Percentiles rank a stretch among this genome's conserved stretches.
Conservation (phyloP, 2,329 filamentous ascomycete species). For the Penicillium olsonii region DNA sequence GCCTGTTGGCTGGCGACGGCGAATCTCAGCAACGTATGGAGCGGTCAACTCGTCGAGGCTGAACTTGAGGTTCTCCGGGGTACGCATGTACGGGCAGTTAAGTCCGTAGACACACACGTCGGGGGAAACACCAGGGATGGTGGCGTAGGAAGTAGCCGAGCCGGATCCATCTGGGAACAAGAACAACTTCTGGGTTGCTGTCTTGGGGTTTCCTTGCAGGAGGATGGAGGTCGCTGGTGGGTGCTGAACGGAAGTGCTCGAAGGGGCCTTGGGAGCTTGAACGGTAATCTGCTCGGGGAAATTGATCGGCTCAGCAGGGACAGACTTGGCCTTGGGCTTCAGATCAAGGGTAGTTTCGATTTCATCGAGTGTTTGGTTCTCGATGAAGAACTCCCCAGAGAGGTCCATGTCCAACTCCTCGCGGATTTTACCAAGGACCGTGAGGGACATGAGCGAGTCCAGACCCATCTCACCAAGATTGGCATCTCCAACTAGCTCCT, state of each 20-base stretch:
- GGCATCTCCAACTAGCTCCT: slow-evolving; percentile 42
- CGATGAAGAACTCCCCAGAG: slow-evolving; percentile 46
- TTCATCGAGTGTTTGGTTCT: slow-evolving; percentile 45
- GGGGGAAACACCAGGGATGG: slow-evolving; percentile 42
- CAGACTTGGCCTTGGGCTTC: slow-evolving; percentile 41
- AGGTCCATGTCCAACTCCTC: slow-evolving; percentile 46
- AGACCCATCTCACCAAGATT: slow-evolving; percentile 48
- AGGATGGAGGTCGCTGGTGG: slow-evolving; percentile 46
- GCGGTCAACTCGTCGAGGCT: slow-evolving; percentile 39
- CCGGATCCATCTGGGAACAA: slow-evolving; percentile 50
- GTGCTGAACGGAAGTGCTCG: slow-evolving; percentile 22
- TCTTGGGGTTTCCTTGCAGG: slow-evolving; percentile 46
- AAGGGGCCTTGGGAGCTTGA: slow-evolving; percentile 21
- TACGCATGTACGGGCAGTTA: slow-evolving; percentile 49
- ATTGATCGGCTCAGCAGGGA: slow-evolving; percentile 22
- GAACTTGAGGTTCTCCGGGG: slow-evolving; percentile 36
- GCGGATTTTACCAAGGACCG: slow-evolving; percentile 47
- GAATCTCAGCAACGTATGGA: slow-evolving; percentile 48
- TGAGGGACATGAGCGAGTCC: slow-evolving; percentile 50
- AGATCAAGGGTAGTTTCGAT: slow-evolving; percentile 42
- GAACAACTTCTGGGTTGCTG: slow-evolving; percentile 44
- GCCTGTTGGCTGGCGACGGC: slow-evolving; percentile 49
- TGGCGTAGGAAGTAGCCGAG: slow-evolving; percentile 49
- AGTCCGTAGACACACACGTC: slow-evolving; percentile 47
- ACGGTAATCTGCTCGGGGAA: slow-evolving; percentile 26